phyloP scores from a whole-genome alignment of 176 grass and related monocot species.

The Cenchrus americanus region DNA sequence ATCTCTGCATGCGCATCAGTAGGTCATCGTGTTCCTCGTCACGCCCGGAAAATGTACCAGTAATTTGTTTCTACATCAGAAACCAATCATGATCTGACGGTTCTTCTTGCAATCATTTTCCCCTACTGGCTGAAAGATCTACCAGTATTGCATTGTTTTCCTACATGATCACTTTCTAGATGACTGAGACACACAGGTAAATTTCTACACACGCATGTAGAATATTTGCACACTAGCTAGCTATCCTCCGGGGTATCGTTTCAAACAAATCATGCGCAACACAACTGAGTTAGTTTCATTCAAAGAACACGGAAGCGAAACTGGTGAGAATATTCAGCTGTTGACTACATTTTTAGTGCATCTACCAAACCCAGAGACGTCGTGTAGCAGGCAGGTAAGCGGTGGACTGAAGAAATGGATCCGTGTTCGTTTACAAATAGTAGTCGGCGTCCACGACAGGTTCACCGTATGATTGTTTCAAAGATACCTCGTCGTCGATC shows the following conservation, averaged over 20 bases:
- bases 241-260: neutral
- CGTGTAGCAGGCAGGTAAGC: neutral
- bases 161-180: neutral
- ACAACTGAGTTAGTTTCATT: neutral
- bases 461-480: neutral
- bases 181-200: neutral
- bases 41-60: too few relatives aligned
- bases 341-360: too few relatives aligned
- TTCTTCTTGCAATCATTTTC: neutral
- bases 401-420: neutral
- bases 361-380: neutral
- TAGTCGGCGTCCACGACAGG: slow-evolving; percentile 4
- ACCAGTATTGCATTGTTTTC: neutral
- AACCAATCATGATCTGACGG: neutral
- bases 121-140: too few relatives aligned
- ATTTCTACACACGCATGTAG: neutral
- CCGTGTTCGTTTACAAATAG: neutral
- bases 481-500: slow-evolving; percentile 10
- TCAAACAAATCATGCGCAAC: neutral
- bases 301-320: neutral
- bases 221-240: neutral
- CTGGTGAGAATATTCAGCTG: neutral
- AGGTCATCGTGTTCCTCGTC: neutral
- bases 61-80: neutral
- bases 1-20: neutral